phyloP scores from a whole-genome alignment of 1,139 yeast genomes.

The Sugiyamaella novakii region DNA sequence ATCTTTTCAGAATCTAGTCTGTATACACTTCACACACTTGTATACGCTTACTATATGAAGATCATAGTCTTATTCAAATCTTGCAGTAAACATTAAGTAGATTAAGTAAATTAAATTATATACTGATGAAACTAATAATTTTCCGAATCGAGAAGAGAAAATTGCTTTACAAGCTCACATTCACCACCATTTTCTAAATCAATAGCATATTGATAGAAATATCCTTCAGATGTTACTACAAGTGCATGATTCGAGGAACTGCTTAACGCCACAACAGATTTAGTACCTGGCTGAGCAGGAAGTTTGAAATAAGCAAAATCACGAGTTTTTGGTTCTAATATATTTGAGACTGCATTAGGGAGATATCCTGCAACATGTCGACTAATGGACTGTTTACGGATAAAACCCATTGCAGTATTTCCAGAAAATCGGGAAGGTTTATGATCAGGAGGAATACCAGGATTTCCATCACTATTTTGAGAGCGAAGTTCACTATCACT shows the following conservation, averaged over 20 bases:
- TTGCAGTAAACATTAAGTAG: too few relatives aligned
- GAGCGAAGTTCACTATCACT: constrained; percentile 7
- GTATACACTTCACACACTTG: too few relatives aligned
- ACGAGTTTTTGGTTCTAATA: constrained; percentile 79
- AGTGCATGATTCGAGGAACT: constrained; percentile 62
- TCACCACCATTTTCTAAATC: constrained; percentile 94
- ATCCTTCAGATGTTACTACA: constrained; percentile 88
- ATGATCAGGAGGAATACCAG: neutral
- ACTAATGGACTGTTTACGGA: constrained; percentile 40
- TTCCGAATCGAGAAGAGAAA: constrained; percentile 45
- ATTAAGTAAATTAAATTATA: too few relatives aligned
- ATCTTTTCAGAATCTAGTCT: too few relatives aligned
- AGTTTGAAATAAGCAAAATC: constrained; percentile 93
- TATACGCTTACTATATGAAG: too few relatives aligned
- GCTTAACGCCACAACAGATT: constrained; percentile 47
- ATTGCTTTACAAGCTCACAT: constrained; percentile 76
- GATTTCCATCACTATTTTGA: neutral
- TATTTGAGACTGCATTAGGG: constrained; percentile 81
- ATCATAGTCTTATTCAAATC: too few relatives aligned
- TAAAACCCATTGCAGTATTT: constrained; percentile 14
- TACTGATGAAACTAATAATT: too few relatives aligned
- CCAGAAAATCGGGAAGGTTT: constrained; percentile 5
- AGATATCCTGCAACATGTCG: constrained; percentile 83
- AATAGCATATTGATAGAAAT: constrained; percentile 78
- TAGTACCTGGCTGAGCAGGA: constrained; percentile 52